Base-by-base conservation (phyloP, 192 early-diverging fungal species). In the Rhizophagus clarus region DNA sequence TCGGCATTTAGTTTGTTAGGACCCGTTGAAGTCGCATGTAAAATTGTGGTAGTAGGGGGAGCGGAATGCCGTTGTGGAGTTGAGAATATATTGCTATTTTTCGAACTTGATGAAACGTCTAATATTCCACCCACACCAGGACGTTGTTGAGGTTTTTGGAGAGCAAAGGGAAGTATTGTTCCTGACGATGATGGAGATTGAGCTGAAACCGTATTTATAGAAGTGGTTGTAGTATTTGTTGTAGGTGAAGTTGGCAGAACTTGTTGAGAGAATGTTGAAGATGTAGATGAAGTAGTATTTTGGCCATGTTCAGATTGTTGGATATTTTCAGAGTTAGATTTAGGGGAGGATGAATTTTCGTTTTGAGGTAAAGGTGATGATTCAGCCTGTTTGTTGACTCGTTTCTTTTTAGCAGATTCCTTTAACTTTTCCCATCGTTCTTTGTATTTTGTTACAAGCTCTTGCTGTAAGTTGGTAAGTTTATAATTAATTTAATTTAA, bases 361-460 rank as follows among this genome's bases (percentile, higher is more conserved):
- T 20, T 64, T 64, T 28, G 63, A 62, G 61, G 11, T 8, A 40
- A 40, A 2, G 61, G 15, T 31, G 63, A 9, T 28, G 63, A 9
- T 28, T 64, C 63, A 28, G 8, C 63, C 20, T 64, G 63, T 7
- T 64, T 64, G 28, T 64, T 64, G 3, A 7, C 31, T 2, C 67
- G 31, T 22, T 34, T 70, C 32, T 70, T 88, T 72, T 91, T 91
- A 56, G 91, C 92, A 45, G 90, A 85, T 80, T 94, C 95, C 74
- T 94, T 95, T 34, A 95, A 82, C 67, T 92, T 93, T 62, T 94
- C 91, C 94, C 94, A 96, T 49, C 92, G 85, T 34, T 93, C 92
- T 79, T 88, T 91, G 76, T 94, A 95, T 82, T 92, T 93, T 61
- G 74, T 80, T 83, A 93, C 86, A 49, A 91, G 81, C 2, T 74